phyloP scores from a whole-genome alignment of 108 stramenopile genomes.

The Mediolabrus comicus region DNA sequence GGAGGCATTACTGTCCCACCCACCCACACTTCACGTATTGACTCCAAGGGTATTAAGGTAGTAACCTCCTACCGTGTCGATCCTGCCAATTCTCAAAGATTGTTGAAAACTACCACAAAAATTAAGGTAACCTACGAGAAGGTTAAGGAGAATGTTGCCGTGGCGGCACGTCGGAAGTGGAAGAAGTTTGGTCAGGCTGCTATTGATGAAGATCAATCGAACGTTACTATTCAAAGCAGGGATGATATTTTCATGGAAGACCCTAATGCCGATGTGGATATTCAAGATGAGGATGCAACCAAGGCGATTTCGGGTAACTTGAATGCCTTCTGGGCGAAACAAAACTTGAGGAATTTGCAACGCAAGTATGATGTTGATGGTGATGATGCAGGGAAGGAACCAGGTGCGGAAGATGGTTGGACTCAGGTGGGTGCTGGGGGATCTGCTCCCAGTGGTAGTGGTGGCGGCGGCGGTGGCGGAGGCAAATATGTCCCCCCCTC shows the following conservation, averaged over 20 bases:
- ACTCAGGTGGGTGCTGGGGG: slow-evolving; percentile 66
- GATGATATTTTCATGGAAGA: slow-evolving; percentile 87
- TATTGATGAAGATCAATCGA: slow-evolving; percentile 60
- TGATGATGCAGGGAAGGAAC: slow-evolving; percentile 41
- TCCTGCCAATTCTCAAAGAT: slow-evolving; percentile 63
- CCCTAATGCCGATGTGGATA: slow-evolving; percentile 83
- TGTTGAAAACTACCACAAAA: slow-evolving; percentile 80
- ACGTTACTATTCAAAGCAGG: slow-evolving; percentile 77
- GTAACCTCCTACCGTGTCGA: slow-evolving; percentile 78
- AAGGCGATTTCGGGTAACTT: slow-evolving; percentile 81
- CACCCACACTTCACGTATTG: slow-evolving; percentile 80
- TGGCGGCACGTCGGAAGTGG: slow-evolving; percentile 76
- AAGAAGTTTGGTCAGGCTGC: slow-evolving; percentile 82
- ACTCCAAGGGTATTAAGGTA: slow-evolving; percentile 85
- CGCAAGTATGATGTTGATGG: slow-evolving; percentile 88
- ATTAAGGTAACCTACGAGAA: slow-evolving; percentile 59
- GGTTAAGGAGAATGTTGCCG: slow-evolving; percentile 60
- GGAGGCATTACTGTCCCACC: slow-evolving; percentile 66
- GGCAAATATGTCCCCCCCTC: slow-evolving; percentile 84
- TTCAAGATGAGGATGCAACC: slow-evolving; percentile 82
- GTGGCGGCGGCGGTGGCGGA: slow-evolving; percentile 16
- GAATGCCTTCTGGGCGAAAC: slow-evolving; percentile 91
- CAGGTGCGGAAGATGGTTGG: slow-evolving; percentile 68
- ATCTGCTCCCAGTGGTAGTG: slow-evolving; percentile 25
- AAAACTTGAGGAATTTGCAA: slow-evolving; percentile 78